Evolutionary conservation across 2,329 filamentous ascomycete genomes (phyloP).

Genomic region (Colletotrichum sansevieriae): DNA sequence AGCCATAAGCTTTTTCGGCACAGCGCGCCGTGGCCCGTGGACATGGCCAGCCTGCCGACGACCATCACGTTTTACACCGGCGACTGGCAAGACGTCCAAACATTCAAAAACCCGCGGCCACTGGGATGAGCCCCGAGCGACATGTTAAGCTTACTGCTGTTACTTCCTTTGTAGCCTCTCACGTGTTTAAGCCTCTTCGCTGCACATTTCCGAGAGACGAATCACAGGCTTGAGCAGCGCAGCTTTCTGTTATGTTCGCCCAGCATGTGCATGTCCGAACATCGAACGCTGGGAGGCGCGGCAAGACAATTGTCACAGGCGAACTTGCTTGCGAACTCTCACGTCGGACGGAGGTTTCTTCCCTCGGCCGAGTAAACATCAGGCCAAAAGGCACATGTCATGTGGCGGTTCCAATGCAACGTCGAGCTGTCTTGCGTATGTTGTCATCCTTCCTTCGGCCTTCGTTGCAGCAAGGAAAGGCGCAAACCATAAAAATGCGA

Average conservation of each 20-base stretch:
- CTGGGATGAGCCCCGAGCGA: background rate
- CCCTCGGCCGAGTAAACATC: constrained; percentile 21
- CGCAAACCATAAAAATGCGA: background rate
- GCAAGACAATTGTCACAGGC: background rate
- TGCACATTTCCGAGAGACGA: background rate
- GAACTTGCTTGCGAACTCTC: background rate
- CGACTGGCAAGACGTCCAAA: background rate
- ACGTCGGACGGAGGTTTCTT: constrained; percentile 11
- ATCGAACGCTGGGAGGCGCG: background rate
- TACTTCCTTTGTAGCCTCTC: background rate
- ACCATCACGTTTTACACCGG: background rate
- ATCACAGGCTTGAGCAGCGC: background rate
- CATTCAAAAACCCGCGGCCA: background rate
- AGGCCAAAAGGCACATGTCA: constrained; percentile 23
- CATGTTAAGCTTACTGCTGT: constrained; percentile 8
- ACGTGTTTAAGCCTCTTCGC: background rate
- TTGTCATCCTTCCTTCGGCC: constrained; percentile 18
- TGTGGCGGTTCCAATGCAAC: constrained; percentile 14
- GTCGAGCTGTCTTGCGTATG: constrained; percentile 1
- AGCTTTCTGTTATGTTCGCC: background rate
- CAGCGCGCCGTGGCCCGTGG: constrained; percentile 14
- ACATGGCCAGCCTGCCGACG: background rate
- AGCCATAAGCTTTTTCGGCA: constrained; percentile 14
- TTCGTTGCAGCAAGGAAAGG: constrained; percentile 3
- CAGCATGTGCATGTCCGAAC: constrained; percentile 6